Base-by-base conservation (phyloP, 495 filamentous ascomycete genomes). In the Immersiella caudata region DNA sequence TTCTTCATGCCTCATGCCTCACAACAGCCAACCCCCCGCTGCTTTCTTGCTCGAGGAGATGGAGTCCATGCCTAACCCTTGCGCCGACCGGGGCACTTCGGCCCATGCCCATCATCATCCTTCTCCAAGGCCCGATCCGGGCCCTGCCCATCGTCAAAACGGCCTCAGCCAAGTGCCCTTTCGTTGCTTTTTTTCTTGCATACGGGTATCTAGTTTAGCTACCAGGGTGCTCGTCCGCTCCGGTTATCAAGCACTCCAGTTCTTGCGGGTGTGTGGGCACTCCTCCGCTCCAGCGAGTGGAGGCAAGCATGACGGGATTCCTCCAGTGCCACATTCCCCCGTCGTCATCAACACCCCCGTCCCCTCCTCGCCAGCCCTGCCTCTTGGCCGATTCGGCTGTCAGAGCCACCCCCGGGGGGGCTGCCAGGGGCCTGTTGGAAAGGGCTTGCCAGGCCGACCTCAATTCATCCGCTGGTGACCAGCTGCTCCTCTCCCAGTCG, bases 361-460 rank as follows among this genome's bases (percentile, higher is more conserved):
- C 6, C 40, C 9, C 56, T 35, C 51, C 51, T 65, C 63, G 63
- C 63, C 52, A 65, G 63, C 63, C 63, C 63, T 65, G 63, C 54
- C 63, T 52, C 36, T 58, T 65, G 60, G 60, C 60, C 36, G 20
- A 49, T 62, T 46, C 52, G 51, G 51, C 35, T 57, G 51, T 58
- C 52, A 57, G 35, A 65, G 29, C 63, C 21, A 57, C 24, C 60
- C 60, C 5, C 26, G 29, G 26, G n/a, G 16, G 21, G 33, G 35
- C 60, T 24, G 12, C 6, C 33, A 1, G 24, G 35, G 59, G 20
- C 29, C 29, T 27, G 59, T 33, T 50, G 21, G 58, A 33, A 46
- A 46, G 60, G n/a, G 60, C 60, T 62, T 50, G 36, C 60, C 35
- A 62, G 60, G 36, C 21, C 35, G 36, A 29, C 33, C 33, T 50